A percentile compares a stretch with the other conserved stretches of the same genome.
Evolutionary conservation across 2,329 filamentous ascomycete species (phyloP).

Genomic region (Scopulariopsis brevicaulis): DNA sequence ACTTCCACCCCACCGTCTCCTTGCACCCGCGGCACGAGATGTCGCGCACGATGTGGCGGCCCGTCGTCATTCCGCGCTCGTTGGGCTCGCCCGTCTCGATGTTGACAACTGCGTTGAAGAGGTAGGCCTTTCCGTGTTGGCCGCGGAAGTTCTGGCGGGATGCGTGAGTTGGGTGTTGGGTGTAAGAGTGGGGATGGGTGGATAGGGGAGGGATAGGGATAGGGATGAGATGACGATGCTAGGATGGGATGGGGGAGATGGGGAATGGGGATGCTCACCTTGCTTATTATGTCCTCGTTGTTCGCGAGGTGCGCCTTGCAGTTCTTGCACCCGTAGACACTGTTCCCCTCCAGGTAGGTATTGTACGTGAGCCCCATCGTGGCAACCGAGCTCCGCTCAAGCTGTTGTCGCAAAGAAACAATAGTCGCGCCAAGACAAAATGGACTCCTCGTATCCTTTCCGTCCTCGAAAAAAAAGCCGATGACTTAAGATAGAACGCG

Average conservation of each 20-base stretch:
- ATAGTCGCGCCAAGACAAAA: background rate
- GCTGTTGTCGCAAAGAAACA: background rate
- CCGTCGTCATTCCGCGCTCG: conserved; percentile 97
- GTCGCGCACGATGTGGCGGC: conserved; percentile 86
- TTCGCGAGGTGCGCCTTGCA: conserved; percentile 96
- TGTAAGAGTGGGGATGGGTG: background rate
- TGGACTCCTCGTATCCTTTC: background rate
- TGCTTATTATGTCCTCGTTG: conserved; percentile 90
- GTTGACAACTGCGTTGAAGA: conserved; percentile 93
- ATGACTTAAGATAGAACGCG: background rate
- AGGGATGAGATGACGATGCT: background rate
- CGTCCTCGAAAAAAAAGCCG: background rate
- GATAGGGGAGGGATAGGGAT: background rate
- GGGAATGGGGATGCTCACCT: no score
- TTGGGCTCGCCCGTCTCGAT: conserved; percentile 70
- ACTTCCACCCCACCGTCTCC: conserved; percentile 94
- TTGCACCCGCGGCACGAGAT: conserved; percentile 87
- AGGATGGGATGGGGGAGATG: no score
- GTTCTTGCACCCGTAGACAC: conserved; percentile 85
- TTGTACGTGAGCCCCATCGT: conserved; percentile 86
- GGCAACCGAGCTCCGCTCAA: background rate
- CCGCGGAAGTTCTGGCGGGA: conserved; percentile 82
- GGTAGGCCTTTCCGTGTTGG: conserved; percentile 94
- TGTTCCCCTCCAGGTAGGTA: conserved; percentile 73
- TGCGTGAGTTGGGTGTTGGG: background rate